phyloP scores from a whole-genome alignment of 1,139 yeast genomes.

The Candida labiduridarum region DNA sequence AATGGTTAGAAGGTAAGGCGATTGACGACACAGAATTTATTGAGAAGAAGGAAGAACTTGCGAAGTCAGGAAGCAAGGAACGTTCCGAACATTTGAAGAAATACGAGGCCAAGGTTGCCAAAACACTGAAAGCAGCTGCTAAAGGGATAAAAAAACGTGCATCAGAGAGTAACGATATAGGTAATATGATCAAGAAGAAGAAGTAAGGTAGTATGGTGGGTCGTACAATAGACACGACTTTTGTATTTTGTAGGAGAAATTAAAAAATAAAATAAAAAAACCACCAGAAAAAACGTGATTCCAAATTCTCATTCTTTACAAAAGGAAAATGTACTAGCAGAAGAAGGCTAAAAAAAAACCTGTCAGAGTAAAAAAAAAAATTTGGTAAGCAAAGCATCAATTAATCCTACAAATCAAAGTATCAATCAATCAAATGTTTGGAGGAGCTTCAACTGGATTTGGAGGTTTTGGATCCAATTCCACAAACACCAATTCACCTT shows the following conservation, averaged over 20 bases:
- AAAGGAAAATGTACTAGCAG: neutral
- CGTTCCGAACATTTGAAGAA: constrained; percentile 52
- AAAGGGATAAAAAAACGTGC: constrained; percentile 18
- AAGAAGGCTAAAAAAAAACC: constrained; percentile 1
- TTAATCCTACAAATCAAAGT: constrained; percentile 1
- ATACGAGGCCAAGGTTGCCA: constrained; percentile 34
- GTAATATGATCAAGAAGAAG: constrained; percentile 17
- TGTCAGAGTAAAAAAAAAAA: neutral
- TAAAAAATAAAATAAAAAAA: neutral
- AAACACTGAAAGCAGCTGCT: constrained; percentile 8
- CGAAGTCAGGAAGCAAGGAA: constrained; percentile 58
- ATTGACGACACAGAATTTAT: constrained; percentile 58
- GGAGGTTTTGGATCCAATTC: constrained; percentile 59
- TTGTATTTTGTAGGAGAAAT: neutral
- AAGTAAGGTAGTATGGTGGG: neutral
- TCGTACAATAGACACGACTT: neutral
- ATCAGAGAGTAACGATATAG: constrained; percentile 16
- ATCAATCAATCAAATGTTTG: constrained; percentile 38
- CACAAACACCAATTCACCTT: constrained; percentile 34
- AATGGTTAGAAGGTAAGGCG: constrained; percentile 63
- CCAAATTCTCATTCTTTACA: neutral
- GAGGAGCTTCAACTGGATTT: constrained; percentile 54
- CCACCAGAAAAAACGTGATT: neutral
- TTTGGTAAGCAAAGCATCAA: neutral
- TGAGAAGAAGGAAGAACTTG: constrained; percentile 51